These are phyloP conservation scores for Hydnum rufescens DNA, from an alignment of 768 basidiomycete species.

Conservation along the genomic window DNA sequence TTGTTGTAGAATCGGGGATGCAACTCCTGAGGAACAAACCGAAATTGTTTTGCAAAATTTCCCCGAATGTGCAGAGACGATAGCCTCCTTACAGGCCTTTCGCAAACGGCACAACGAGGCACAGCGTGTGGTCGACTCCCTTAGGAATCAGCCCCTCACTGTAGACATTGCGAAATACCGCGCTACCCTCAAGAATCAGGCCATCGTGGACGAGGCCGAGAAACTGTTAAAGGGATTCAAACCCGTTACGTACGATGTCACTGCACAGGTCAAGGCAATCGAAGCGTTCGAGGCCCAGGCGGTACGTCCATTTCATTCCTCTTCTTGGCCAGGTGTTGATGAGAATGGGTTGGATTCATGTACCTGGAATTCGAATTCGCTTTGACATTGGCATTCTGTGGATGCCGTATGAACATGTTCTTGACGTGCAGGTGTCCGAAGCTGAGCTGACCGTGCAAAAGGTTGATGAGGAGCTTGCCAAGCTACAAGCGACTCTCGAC, in stretches of 20 bases:
- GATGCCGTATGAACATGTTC: neutral
- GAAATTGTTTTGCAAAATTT: too few species aligned
- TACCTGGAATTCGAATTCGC: neutral
- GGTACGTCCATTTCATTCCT: slow-evolving; percentile 27
- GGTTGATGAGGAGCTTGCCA: slow-evolving; percentile 77
- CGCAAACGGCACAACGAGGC: slow-evolving; percentile 89
- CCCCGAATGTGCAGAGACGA: slow-evolving; percentile 41
- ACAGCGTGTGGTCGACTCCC: slow-evolving; percentile 45
- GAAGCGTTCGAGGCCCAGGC: slow-evolving; percentile 94
- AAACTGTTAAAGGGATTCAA: slow-evolving; percentile 77
- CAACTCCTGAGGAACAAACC: too few species aligned
- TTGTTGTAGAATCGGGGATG: neutral
- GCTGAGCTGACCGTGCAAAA: slow-evolving; percentile 79
- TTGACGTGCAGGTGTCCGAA: slow-evolving; percentile 43
- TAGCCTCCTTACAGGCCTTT: slow-evolving; percentile 81
- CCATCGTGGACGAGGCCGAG: slow-evolving; percentile 81
- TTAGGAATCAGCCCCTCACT: slow-evolving; percentile 51
- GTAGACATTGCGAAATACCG: slow-evolving; percentile 89
- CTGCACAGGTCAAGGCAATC: slow-evolving; percentile 79
- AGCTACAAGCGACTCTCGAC: slow-evolving; percentile 78
- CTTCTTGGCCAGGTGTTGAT: neutral
- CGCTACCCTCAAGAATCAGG: slow-evolving; percentile 76
- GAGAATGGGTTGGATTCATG: neutral
- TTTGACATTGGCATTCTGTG: neutral
- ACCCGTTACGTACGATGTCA: slow-evolving; percentile 84